Evolutionary conservation across 768 basidiomycete species (phyloP).

Genomic region (Pluteus cervinus): DNA sequence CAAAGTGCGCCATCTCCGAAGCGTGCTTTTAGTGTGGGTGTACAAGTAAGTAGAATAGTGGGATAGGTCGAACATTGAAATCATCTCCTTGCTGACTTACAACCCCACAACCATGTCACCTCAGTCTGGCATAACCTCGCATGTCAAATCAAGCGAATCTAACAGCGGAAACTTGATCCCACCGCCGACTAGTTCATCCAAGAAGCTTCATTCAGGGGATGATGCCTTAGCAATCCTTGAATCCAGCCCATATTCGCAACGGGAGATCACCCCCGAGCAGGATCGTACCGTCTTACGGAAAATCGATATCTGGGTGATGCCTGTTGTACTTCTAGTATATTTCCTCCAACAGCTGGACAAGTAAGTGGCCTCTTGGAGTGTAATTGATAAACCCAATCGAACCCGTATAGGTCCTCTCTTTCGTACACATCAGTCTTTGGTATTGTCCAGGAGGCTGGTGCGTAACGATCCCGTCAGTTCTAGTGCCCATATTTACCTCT

Average conservation of each 20-base stretch:
- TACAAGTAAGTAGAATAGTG: no score
- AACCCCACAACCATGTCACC: no score
- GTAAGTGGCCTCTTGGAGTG: slow-evolving; percentile 15
- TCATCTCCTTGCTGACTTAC: no score
- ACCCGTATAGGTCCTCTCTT: slow-evolving; percentile 28
- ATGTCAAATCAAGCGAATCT: no score
- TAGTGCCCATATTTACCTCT: background rate
- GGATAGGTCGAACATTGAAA: no score
- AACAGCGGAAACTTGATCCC: no score
- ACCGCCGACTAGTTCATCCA: no score
- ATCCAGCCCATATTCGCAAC: slow-evolving; percentile 13
- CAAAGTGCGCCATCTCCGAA: no score
- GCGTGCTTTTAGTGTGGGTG: no score
- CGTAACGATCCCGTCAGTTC: slow-evolving; percentile 1
- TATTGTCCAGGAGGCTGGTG: slow-evolving; percentile 28
- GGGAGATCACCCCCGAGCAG: slow-evolving; percentile 24
- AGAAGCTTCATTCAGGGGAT: no score
- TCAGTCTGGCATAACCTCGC: no score
- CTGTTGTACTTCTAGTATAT: slow-evolving; percentile 32
- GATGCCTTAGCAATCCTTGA: slow-evolving; percentile 25
- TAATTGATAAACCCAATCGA: background rate
- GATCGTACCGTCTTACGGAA: slow-evolving; percentile 27
- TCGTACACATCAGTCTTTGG: slow-evolving; percentile 44
- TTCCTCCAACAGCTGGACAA: slow-evolving; percentile 41
- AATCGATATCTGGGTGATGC: slow-evolving; percentile 33